phyloP scores from a whole-genome alignment of 2,329 filamentous ascomycete genomes.

The Emergomyces orientalis region DNA sequence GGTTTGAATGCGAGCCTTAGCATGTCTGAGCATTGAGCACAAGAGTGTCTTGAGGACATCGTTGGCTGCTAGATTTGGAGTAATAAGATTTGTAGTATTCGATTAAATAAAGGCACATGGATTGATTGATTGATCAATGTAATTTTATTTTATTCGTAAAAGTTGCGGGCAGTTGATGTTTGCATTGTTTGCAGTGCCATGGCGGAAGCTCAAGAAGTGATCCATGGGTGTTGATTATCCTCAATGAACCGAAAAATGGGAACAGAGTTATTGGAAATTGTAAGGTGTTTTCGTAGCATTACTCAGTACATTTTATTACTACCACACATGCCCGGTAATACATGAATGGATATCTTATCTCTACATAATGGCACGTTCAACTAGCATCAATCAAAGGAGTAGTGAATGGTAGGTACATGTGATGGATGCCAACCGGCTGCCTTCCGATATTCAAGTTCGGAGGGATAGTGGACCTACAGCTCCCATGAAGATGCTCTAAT shows the following conservation, averaged over 20 bases:
- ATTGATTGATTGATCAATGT: not conserved
- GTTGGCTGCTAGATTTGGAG: not conserved
- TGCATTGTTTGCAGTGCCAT: slow-evolving; percentile 29
- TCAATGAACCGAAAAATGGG: not conserved
- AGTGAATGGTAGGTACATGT: not conserved
- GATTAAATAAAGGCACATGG: not conserved
- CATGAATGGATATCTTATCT: not conserved
- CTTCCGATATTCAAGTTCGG: not conserved
- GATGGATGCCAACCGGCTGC: not conserved
- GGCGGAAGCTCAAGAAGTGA: too few relatives aligned
- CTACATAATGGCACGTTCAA: not conserved
- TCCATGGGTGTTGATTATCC: not conserved
- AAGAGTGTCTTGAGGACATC: not conserved
- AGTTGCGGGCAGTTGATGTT: slow-evolving; percentile 15
- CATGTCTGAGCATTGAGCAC: not conserved
- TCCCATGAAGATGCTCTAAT: not conserved
- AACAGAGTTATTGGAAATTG: not conserved
- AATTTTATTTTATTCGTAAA: not conserved
- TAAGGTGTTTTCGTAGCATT: not conserved
- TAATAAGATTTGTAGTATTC: not conserved
- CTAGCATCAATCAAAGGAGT: not conserved
- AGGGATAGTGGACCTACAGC: not conserved
- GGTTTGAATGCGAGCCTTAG: not conserved
- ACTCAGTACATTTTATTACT: too few relatives aligned
- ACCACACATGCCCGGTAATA: not conserved